Base-by-base conservation (phyloP, 148 eudicot genomes). In the Rhododendron simsii region DNA sequence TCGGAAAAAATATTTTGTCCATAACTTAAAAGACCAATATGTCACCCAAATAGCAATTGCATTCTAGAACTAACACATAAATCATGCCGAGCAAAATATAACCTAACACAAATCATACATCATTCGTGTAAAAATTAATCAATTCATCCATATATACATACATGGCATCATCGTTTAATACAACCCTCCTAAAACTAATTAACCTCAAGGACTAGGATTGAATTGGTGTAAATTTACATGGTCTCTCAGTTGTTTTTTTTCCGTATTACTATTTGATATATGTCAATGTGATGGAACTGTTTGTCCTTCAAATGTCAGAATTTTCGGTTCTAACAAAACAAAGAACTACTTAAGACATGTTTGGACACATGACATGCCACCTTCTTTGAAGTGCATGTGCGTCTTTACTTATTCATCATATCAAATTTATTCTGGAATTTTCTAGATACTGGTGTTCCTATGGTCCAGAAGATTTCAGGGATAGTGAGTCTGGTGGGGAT, bases 381-480 rank as follows among this genome's bases (percentile, higher is more conserved):
- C 69, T 23, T 63, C 26, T 63, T 63, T 63, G 69, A 63, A 63
- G 69, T 23, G 69, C 8, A 21, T 23, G 12, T 63, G 69, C 69
- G 23, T 23, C 69, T 63, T 21, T 6, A n/a, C 51, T 61, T 21
- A 55, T 21, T 50, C 35, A 7, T 30, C 33, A 53, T 81, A 39
- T 33, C 26, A 4, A n/a, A 8, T 50, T 9, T 81, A 37, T 39
- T 50, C 26, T 80, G 84, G 78, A 69, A 53, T 48, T 75, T 82
- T 80, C 30, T 59, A 89, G 90, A 67, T 89, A 89, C 59, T 89
- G 90, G 90, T 89, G 90, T 73, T 89, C 90, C 47, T 89, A 86
- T 86, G 90, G 90, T 28, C 90, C 90, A 15, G 90, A 89, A 81
- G 88, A 89, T 53, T 89, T 86, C 80, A 45, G 90, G 78, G 87